Evolutionary conservation across 331 rosid genomes (phyloP).

Genomic region (Malus hybrid): DNA sequence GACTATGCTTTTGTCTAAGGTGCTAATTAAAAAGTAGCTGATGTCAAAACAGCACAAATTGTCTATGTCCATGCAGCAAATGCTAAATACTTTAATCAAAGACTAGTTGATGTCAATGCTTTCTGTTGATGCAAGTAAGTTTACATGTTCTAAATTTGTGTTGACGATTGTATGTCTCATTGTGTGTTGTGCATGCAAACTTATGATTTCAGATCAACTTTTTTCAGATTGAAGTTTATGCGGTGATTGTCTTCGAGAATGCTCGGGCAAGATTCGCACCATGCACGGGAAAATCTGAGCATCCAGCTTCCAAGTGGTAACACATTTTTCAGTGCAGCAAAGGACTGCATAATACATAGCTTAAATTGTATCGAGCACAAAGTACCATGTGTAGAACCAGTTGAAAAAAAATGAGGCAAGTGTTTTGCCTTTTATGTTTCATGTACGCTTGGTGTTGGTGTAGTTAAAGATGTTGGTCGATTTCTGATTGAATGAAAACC

Average conservation of each 20-base stretch:
- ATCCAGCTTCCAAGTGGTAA: background rate
- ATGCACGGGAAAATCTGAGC: background rate
- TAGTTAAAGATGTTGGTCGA: background rate
- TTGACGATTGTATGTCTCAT: background rate
- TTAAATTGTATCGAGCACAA: background rate
- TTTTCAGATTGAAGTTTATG: conserved; percentile 2
- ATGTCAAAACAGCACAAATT: background rate
- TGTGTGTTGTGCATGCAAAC: background rate
- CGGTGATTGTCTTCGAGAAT: background rate
- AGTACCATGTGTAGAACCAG: background rate
- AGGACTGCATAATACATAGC: background rate
- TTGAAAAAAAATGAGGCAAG: background rate
- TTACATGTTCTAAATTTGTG: background rate
- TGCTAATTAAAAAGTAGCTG: background rate
- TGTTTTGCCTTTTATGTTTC: background rate
- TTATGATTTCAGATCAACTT: background rate
- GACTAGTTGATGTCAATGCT: background rate
- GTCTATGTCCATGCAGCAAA: background rate
- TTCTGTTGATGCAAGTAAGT: background rate
- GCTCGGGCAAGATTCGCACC: background rate
- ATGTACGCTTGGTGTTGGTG: background rate
- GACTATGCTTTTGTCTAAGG: background rate
- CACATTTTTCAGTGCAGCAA: background rate
- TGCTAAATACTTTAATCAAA: background rate
- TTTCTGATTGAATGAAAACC: background rate